Evolutionary conservation across 805 yeast species (phyloP).

Genomic region (Candida sanyiensis): DNA sequence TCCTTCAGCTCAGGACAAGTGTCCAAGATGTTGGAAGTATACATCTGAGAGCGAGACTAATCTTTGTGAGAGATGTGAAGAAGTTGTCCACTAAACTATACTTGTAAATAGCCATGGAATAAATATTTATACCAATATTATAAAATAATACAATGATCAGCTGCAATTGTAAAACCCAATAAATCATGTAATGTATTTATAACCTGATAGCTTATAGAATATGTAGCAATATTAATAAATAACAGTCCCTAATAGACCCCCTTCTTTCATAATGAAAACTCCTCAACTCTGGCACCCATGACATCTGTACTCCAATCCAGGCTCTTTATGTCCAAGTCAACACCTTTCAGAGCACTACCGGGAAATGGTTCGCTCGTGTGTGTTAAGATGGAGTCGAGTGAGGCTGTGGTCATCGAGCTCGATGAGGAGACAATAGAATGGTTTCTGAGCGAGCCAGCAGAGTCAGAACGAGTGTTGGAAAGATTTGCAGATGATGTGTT

Average conservation of each 20-base stretch:
- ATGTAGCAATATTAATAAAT: neutral
- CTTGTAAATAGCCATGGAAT: slow-evolving; percentile 3
- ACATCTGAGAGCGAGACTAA: slow-evolving; percentile 44
- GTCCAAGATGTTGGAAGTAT: slow-evolving; percentile 94
- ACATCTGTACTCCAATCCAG: slow-evolving; percentile 10
- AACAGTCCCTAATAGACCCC: neutral
- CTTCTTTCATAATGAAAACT: slow-evolving; percentile 5
- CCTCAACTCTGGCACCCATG: slow-evolving; percentile 9
- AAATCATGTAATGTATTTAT: neutral
- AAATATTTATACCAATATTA: too few relatives aligned
- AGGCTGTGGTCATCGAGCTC: slow-evolving; percentile 5
- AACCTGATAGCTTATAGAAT: neutral
- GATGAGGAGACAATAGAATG: slow-evolving; percentile 5
- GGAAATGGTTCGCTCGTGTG: slow-evolving; percentile 1
- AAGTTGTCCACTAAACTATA: slow-evolving; percentile 22
- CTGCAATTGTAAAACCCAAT: neutral
- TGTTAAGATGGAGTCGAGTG: slow-evolving; percentile 9
- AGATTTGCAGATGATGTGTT: neutral
- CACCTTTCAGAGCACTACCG: slow-evolving; percentile 2
- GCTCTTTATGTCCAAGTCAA: slow-evolving; percentile 7
- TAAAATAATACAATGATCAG: too few relatives aligned
- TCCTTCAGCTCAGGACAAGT: slow-evolving; percentile 49
- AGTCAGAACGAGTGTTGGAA: slow-evolving; percentile 2
- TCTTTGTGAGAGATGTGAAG: slow-evolving; percentile 64
- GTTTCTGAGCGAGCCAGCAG: slow-evolving; percentile 5